These are phyloP conservation scores for Endogone sp. DNA, from an alignment of 192 early-diverging fungal genomes.

Conservation along the genomic window DNA sequence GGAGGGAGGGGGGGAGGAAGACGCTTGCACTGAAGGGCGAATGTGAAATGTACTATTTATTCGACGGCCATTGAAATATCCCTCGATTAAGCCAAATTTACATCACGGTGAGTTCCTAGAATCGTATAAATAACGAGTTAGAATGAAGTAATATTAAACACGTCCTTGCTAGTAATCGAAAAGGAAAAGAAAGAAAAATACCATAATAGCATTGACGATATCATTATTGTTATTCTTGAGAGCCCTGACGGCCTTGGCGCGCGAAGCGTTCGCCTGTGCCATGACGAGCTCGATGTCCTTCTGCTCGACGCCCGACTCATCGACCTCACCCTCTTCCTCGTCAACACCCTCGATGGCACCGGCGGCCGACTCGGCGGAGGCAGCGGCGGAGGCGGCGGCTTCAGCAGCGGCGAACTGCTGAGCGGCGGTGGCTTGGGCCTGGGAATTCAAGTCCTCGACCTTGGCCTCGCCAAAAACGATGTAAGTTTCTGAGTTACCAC, in stretches of 20 bases:
- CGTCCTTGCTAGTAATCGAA: too few species aligned
- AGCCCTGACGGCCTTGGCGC: slow-evolving; percentile 88
- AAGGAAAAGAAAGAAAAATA: slow-evolving; percentile 12
- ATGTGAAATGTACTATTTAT: too few species aligned
- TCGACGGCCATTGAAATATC: too few species aligned
- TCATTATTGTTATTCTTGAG: slow-evolving; percentile 85
- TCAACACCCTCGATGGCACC: slow-evolving; percentile 48
- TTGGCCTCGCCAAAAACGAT: slow-evolving; percentile 96
- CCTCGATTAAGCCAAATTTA: too few species aligned
- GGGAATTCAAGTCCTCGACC: slow-evolving; percentile 77
- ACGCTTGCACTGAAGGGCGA: too few species aligned
- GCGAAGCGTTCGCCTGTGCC: slow-evolving; percentile 81
- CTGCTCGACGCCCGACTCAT: slow-evolving; percentile 78
- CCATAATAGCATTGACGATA: slow-evolving; percentile 98
- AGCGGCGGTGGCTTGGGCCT: slow-evolving; percentile 67
- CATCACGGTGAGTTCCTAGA: too few species aligned
- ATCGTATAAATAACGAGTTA: too few species aligned
- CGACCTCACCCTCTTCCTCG: slow-evolving; percentile 74
- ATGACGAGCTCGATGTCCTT: slow-evolving; percentile 96
- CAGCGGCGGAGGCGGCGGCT: slow-evolving; percentile 31
- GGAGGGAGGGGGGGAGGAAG: too few species aligned
- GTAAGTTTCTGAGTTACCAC: slow-evolving; percentile 84
- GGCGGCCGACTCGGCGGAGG: slow-evolving; percentile 45
- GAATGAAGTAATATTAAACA: too few species aligned
- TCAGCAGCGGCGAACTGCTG: slow-evolving; percentile 51